phyloP scores from a whole-genome alignment of 352 stramenopile genomes.

The Globisporangium carolinianum region DNA sequence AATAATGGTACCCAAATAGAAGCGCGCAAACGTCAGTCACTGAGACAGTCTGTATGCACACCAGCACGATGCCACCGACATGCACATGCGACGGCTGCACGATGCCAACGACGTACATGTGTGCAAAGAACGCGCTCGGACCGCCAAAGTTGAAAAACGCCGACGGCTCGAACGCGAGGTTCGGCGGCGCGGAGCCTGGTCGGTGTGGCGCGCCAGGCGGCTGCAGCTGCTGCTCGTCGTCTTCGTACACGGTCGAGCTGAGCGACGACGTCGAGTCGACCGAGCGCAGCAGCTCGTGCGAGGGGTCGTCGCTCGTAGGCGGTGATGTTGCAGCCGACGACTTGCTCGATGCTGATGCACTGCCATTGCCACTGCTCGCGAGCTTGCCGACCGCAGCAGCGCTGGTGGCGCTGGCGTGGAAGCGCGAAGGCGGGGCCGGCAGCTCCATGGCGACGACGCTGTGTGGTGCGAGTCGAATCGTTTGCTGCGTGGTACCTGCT shows the following conservation, averaged over 20 bases:
- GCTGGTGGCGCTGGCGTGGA: too few relatives aligned
- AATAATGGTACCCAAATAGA: background rate
- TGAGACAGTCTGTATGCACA: background rate
- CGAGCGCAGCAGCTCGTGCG: slow-evolving; percentile 11
- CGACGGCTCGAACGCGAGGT: slow-evolving; percentile 34
- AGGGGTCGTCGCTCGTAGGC: slow-evolving; percentile 8
- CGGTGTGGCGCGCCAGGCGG: slow-evolving; percentile 2
- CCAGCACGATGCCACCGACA: too few relatives aligned
- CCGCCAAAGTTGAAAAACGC: slow-evolving; percentile 40
- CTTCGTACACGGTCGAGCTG: slow-evolving; percentile 20
- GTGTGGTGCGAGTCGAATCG: too few relatives aligned
- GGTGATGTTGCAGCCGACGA: slow-evolving; percentile 5
- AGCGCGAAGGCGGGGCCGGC: too few relatives aligned
- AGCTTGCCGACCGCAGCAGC: too few relatives aligned
- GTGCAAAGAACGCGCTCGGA: slow-evolving; percentile 36
- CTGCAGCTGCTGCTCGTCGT: slow-evolving; percentile 15
- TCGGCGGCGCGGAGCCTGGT: slow-evolving; percentile 13
- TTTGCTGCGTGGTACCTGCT: too few relatives aligned
- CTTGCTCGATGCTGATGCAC: background rate
- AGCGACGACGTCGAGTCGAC: slow-evolving; percentile 19
- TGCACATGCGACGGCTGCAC: background rate
- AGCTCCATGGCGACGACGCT: too few relatives aligned
- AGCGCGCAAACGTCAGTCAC: background rate
- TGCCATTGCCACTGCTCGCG: too few relatives aligned
- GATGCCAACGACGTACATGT: slow-evolving; percentile 17